phyloP scores from a whole-genome alignment of 805 yeast species.

The Peterozyma xylosa region DNA sequence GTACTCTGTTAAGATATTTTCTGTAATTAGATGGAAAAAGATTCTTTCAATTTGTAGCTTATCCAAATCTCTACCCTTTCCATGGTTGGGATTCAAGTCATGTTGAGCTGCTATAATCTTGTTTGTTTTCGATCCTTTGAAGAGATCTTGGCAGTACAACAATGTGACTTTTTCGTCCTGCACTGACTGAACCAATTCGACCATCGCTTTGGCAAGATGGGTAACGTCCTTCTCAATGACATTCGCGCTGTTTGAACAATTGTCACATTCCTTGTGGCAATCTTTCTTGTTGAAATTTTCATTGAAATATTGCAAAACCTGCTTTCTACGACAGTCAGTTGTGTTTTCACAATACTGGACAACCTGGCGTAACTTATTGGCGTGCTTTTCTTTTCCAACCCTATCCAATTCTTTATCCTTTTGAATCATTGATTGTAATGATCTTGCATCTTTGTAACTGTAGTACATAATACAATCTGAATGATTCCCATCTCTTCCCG shows the following conservation, averaged over 20 bases:
- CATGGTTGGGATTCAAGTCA: slow-evolving; percentile 53
- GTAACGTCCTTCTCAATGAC: slow-evolving; percentile 62
- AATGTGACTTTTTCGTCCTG: slow-evolving; percentile 62
- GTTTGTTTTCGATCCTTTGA: slow-evolving; percentile 62
- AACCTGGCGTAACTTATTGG: slow-evolving; percentile 71
- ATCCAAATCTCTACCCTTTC: slow-evolving; percentile 58
- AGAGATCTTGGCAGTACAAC: slow-evolving; percentile 75
- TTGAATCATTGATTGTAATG: slow-evolving; percentile 69
- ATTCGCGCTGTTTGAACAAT: slow-evolving; percentile 48
- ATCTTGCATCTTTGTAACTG: slow-evolving; percentile 71
- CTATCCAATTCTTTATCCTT: slow-evolving; percentile 62
- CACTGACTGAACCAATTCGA: slow-evolving; percentile 48
- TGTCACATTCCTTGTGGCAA: slow-evolving; percentile 78
- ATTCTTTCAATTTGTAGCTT: slow-evolving; percentile 74
- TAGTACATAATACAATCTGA: slow-evolving; percentile 83
- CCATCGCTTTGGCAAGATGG: slow-evolving; percentile 46
- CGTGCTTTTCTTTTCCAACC: slow-evolving; percentile 66
- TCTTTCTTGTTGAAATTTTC: slow-evolving; percentile 62
- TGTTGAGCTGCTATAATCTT: slow-evolving; percentile 60
- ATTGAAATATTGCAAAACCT: slow-evolving; percentile 85
- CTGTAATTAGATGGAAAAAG: slow-evolving; percentile 67
- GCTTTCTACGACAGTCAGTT: slow-evolving; percentile 84
- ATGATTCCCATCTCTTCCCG: slow-evolving; percentile 88
- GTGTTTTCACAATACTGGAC: slow-evolving; percentile 86
- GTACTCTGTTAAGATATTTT: slow-evolving; percentile 61